Conservation (phyloP, 495 filamentous ascomycete genomes). For the Hypoxylon lienhwacheense region DNA sequence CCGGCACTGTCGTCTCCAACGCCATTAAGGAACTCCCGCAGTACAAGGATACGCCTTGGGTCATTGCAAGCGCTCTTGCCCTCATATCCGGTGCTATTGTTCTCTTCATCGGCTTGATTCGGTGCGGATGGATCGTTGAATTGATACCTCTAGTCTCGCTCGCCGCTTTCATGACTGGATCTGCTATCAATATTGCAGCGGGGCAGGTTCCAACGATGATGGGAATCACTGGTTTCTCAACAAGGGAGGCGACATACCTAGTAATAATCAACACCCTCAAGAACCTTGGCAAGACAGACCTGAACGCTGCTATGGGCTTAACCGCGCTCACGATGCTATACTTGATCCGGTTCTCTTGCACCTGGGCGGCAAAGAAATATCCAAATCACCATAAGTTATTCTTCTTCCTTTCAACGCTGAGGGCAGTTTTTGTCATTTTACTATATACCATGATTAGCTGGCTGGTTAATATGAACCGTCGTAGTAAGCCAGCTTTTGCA, state of each 20-base stretch:
- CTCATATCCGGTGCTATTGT: conserved; percentile 84
- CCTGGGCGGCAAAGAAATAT: conserved; percentile 65
- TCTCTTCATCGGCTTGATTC: conserved; percentile 72
- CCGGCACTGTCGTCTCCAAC: conserved; percentile 73
- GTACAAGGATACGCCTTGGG: conserved; percentile 38
- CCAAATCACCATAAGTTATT: conserved; percentile 71
- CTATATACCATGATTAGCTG: conserved; percentile 93
- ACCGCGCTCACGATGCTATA: conserved; percentile 84
- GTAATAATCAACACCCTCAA: conserved; percentile 89
- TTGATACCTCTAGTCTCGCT: conserved; percentile 92
- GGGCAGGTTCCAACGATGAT: conserved; percentile 88
- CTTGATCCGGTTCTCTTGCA: conserved; percentile 70
- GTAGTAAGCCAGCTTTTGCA: conserved; percentile 58
- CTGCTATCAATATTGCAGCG: conserved; percentile 83
- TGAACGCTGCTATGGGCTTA: conserved; percentile 90
- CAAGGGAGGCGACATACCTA: conserved; percentile 75
- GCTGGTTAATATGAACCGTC: conserved; percentile 66
- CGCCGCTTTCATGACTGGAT: conserved; percentile 97
- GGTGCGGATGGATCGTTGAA: conserved; percentile 91
- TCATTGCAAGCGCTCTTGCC: conserved; percentile 78
- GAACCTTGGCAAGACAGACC: conserved; percentile 62
- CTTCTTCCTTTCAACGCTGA: conserved; percentile 88
- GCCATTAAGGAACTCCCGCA: conserved; percentile 61
- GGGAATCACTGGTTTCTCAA: conserved; percentile 77
- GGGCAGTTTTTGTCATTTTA: conserved; percentile 89